These are phyloP conservation scores for Naegleria gruberi DNA, from an alignment of 208 protist genomes.

Conservation along the genomic window DNA sequence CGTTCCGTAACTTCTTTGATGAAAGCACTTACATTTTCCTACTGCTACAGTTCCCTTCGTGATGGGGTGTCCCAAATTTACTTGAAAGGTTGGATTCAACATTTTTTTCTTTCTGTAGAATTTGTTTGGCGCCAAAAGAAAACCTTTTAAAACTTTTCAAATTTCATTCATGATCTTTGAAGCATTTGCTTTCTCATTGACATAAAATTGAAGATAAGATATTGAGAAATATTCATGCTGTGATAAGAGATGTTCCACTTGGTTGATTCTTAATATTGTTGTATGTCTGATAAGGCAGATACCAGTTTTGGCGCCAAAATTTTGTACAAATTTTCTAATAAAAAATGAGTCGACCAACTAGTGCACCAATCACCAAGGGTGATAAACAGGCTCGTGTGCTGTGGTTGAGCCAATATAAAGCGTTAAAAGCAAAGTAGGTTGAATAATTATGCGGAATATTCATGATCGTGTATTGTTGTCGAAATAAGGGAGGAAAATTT, in stretches of 20 bases:
- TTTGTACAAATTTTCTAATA: no score
- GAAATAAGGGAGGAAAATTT: neutral
- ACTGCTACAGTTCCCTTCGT: slow-evolving; percentile 14
- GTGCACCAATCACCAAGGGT: neutral
- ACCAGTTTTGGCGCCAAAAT: neutral
- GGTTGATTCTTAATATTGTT: no score
- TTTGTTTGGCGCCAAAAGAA: neutral
- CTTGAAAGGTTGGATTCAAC: slow-evolving; percentile 30
- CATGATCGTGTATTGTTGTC: neutral
- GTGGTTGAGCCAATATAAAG: neutral
- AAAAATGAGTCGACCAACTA: no score
- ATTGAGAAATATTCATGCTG: no score
- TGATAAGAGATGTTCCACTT: no score
- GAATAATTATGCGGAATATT: neutral
- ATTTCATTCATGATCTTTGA: no score
- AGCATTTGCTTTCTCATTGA: no score
- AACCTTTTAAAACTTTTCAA: no score
- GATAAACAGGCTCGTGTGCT: neutral
- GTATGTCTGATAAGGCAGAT: no score
- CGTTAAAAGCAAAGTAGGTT: neutral
- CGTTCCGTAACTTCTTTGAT: no score
- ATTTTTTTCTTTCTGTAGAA: neutral
- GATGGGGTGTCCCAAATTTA: slow-evolving; percentile 30
- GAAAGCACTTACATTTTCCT: slow-evolving; percentile 31
- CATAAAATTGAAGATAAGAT: no score